Conservation (phyloP, 495 filamentous ascomycete species). For the Aspergillus nidulans region DNA sequence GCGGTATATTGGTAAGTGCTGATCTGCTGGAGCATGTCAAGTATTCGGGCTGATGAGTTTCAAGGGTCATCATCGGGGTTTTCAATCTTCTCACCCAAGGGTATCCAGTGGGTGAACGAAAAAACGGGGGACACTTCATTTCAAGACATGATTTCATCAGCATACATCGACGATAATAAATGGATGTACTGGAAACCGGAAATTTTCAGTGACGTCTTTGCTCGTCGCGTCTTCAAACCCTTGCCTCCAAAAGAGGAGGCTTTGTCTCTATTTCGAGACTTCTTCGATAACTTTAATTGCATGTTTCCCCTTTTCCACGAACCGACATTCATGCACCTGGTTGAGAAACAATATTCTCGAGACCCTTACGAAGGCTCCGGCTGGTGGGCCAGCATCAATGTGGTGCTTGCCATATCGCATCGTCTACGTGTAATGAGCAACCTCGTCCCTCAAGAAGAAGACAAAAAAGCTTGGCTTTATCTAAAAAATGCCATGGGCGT, state of each 20-base stretch:
- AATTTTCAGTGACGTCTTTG: conserved; percentile 90
- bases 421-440: conserved; percentile 94
- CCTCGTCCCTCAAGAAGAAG: conserved; percentile 80
- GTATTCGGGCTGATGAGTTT: conserved; percentile 18
- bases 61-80: conserved; percentile 94
- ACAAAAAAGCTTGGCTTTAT: conserved; percentile 90
- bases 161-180: conserved; percentile 80
- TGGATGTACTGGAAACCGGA: conserved; percentile 97
- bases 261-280: conserved; percentile 81
- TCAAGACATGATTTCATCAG: conserved; percentile 88
- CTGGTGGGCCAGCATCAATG: conserved; percentile 97
- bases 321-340: conserved; percentile 94
- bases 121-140: conserved; percentile 94
- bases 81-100: conserved; percentile 96
- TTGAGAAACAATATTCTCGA: conserved; percentile 84
- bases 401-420: conserved; percentile 87
- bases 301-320: conserved; percentile 97
- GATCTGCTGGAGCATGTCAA: background rate
- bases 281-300: conserved; percentile 97
- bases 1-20: conserved; percentile 79
- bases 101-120: conserved; percentile 97
- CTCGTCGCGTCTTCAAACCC: conserved; percentile 73
- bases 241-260: conserved; percentile 79
- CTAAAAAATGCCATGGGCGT: conserved; percentile 95
- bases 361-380: conserved; percentile 95